Base-by-base conservation (phyloP, 2,329 filamentous ascomycete genomes). In the Calonectria pseudoturangicola region DNA sequence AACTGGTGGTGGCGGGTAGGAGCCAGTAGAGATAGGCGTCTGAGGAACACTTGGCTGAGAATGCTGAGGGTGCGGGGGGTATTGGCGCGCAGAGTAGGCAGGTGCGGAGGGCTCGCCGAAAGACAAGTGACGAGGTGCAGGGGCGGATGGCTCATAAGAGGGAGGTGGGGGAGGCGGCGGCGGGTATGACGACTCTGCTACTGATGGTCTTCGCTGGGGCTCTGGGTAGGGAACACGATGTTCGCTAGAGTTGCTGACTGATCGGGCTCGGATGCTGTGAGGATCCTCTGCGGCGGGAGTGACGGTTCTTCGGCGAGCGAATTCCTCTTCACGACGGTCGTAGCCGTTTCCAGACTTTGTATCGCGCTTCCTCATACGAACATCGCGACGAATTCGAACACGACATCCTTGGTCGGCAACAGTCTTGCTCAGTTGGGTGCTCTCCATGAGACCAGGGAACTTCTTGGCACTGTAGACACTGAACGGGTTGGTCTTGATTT, bases 401-500 rank as follows among this genome's bases (percentile, higher is more conserved):
- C 96, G 95, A 84, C 97, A 98, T 71, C 97, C 97, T 85, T 99
- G 97, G 84, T 99, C 96, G 21, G 96, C 96, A 51, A 99, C 95
- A 43, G 95, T 93, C 74, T 96, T 93, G 85, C 96, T 98, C 63
- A 98, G 88, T 15, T 90, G 88, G 0, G 97, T 99, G 86, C 95
- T 98, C 83, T 97, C 95, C 54, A 94, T 93, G 72, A 98, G 87
- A 21, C 96, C 97, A 18, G 97, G 97, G 86, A 99, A 99, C 87
- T 98, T 98, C 92, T 98, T 99, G 65, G 97, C 97, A 79, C 96
- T 98, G 87, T 90, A 98, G 50, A 98, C 97, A 62, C 91, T 92
- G 83, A 99, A 98, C 0, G 94, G 92, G 15, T 89, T 86, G 0
- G 97, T 98, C 87, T 96, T 95, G 79, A 98, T 94, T 83, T 98